Evolutionary conservation across 2,329 filamentous ascomycete genomes (phyloP).

Genomic region (Claviceps monticola): DNA sequence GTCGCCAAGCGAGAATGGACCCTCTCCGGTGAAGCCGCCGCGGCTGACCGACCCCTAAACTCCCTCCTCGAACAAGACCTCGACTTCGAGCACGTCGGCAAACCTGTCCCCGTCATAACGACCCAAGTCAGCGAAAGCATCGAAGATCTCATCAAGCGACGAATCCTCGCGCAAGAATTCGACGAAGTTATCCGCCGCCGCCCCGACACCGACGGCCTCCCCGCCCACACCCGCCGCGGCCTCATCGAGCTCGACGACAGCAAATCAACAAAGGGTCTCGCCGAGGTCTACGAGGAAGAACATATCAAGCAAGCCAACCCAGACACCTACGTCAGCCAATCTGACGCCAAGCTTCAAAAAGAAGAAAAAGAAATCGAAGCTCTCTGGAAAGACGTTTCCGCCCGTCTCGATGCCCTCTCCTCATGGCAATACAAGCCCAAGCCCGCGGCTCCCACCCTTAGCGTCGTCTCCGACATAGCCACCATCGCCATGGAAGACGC

Average conservation of each 20-base stretch:
- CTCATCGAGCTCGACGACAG: constrained; percentile 72
- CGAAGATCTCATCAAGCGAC: constrained; percentile 84
- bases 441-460: constrained; percentile 64
- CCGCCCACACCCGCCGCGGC: constrained; percentile 50
- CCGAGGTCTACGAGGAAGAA: constrained; percentile 89
- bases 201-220: constrained; percentile 56
- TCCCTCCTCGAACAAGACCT: constrained; percentile 89
- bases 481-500: constrained; percentile 91
- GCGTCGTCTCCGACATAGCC: constrained; percentile 81
- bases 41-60: constrained; percentile 71
- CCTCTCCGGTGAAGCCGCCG: constrained; percentile 74
- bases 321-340: constrained; percentile 62
- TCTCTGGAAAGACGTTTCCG: constrained; percentile 70
- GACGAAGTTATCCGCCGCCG: constrained; percentile 78
- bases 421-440: constrained; percentile 95
- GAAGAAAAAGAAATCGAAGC: constrained; percentile 73
- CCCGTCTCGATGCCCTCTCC: constrained; percentile 74
- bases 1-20: constrained; percentile 88
- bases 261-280: constrained; percentile 76
- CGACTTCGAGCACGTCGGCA: constrained; percentile 89
- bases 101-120: constrained; percentile 88
- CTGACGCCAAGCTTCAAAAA: constrained; percentile 67
- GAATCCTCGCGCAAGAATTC: constrained; percentile 81
- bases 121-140: constrained; percentile 82
- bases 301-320: constrained; percentile 68